These are phyloP conservation scores for Pterula multifida DNA, from an alignment of 1,284 basidiomycete species.

Conservation along the genomic window DNA sequence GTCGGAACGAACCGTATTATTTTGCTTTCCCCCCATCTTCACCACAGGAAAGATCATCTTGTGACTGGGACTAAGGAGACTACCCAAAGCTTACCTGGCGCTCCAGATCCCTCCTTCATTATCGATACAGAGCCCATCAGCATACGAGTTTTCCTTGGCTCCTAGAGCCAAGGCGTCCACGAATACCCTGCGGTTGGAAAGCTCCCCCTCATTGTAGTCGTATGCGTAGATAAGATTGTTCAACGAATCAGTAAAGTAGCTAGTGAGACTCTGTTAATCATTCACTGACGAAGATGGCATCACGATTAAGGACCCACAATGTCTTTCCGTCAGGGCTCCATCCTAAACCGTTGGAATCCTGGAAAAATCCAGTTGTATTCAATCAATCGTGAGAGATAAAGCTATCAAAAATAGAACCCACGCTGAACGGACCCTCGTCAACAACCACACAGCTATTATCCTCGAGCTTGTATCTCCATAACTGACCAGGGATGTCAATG, in stretches of 20 bases:
- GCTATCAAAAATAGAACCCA: too few species aligned
- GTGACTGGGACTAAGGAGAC: constrained; percentile 2
- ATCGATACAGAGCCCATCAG: constrained; percentile 57
- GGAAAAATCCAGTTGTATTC: constrained; percentile 3
- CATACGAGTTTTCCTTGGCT: constrained; percentile 33
- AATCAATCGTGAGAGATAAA: too few species aligned
- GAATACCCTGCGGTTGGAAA: constrained; percentile 43
- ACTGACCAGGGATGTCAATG: constrained; percentile 34
- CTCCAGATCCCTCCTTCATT: constrained; percentile 56
- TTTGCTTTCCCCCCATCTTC: constrained; percentile 51
- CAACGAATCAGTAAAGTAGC: constrained; percentile 59
- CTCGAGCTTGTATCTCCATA: constrained; percentile 48
- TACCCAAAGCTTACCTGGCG: constrained; percentile 33
- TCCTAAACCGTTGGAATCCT: constrained; percentile 57
- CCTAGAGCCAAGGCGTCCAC: constrained; percentile 45
- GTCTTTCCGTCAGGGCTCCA: constrained; percentile 51
- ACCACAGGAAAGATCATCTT: neutral
- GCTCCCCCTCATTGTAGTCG: constrained; percentile 42
- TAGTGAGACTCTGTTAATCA: constrained; percentile 14
- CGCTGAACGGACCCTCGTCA: constrained; percentile 57
- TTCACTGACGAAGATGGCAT: neutral
- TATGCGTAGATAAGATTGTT: constrained; percentile 55
- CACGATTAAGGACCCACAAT: constrained; percentile 29
- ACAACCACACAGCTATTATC: constrained; percentile 33
- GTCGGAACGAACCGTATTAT: constrained; percentile 34